Evolutionary conservation across 768 basidiomycete genomes (phyloP), one percentile per base, ranked within the genome.

Genomic region (Chalciporus sphaerocephalus): DNA sequence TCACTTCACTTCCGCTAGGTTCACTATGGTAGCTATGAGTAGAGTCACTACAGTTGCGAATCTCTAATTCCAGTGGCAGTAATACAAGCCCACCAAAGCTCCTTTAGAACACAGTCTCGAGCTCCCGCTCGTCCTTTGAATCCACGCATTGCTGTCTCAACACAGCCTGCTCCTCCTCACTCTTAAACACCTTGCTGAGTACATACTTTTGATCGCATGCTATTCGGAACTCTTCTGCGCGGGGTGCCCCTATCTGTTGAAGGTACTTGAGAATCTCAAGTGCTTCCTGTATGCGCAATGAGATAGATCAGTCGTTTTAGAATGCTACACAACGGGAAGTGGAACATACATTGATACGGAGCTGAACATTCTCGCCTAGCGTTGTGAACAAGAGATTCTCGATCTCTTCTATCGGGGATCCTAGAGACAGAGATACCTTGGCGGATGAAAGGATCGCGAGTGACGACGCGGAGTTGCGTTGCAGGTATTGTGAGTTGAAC

Each of bases 401-500:
- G 6, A 87, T 71, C 53, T 89, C 86, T 5, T 75, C 74, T 28
- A 63, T 53, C 8, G 81, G 70, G 0, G 75, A 62, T 3, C 71
- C 69, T 36, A 90, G 65, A 5, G 61, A 52, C 1, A 60, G 69
- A 12, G 74, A 67, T 1, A 74, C 87, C 56, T 74, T 74, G 6
- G 90, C 90, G 33, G 71, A 73, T 3, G 80, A 84, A 6, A 95
- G 64, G 25, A 87, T 68, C 0, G 81, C 80, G 2, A 61, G 50
- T 0, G 79, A 71, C 9, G 74, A 74, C 1, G 64, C 54, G 0
- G 80, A 67, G 48, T 85, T 75, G 13, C 58, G 70, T 58, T 93
- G 87, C 11, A 92, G 74, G 61, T 84, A 92, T 50, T 87, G 79
- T 15, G 81, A 76, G 57, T 88, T 92, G 69, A 75, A 86, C 0